Evolutionary conservation across 2,329 filamentous ascomycete species (phyloP).

Genomic region (Westerdykella aurantiaca): DNA sequence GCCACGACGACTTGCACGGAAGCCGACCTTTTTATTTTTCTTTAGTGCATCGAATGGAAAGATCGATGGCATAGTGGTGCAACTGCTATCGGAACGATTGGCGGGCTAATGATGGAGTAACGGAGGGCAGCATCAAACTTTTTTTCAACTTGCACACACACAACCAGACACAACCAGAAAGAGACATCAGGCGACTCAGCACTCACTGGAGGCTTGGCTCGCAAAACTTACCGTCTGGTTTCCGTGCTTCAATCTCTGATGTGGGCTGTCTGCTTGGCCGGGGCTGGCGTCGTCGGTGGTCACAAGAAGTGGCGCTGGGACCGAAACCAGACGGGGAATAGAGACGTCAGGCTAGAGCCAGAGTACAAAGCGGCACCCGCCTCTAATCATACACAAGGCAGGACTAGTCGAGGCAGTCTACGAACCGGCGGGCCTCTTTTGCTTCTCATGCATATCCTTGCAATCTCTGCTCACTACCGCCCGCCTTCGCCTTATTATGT

Average conservation of each 20-base stretch:
- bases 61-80: background rate
- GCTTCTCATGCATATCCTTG: slow-evolving; percentile 34
- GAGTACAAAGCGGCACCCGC: background rate
- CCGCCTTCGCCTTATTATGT: slow-evolving; percentile 9
- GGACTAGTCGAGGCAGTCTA: background rate
- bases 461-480: slow-evolving; percentile 23
- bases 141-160: slow-evolving; percentile 4
- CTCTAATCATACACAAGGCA: background rate
- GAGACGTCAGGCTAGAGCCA: background rate
- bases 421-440: slow-evolving; percentile 11
- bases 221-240: slow-evolving; percentile 11
- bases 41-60: background rate
- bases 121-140: slow-evolving; percentile 15
- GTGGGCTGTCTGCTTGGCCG: background rate
- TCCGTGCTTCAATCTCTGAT: slow-evolving; percentile 10
- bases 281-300: background rate
- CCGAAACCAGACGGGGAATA: background rate
- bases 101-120: slow-evolving; percentile 12
- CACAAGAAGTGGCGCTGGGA: background rate
- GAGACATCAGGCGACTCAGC: slow-evolving; percentile 6
- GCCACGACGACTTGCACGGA: background rate
- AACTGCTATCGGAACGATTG: slow-evolving; percentile 9
- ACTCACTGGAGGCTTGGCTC: background rate
- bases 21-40: background rate
- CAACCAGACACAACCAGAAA: slow-evolving; percentile 26